phyloP scores from a whole-genome alignment of 805 yeast genomes.

The Myxozyma melibiosi region DNA sequence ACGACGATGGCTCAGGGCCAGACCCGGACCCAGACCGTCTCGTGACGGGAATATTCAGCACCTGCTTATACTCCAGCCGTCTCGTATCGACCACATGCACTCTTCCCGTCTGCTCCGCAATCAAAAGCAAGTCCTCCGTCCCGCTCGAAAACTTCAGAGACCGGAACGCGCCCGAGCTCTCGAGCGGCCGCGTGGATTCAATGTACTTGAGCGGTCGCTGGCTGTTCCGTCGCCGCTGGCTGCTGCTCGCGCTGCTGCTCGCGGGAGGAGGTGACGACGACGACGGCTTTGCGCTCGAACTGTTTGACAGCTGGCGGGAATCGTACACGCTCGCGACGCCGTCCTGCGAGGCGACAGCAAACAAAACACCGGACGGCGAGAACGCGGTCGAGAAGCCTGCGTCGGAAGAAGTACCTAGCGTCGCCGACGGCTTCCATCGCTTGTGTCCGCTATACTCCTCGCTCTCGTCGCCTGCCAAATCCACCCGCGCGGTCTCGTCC shows the following conservation, averaged over 20 bases:
- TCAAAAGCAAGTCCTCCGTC: conserved; percentile 71
- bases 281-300: conserved; percentile 40
- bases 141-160: conserved; percentile 64
- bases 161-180: conserved; percentile 64
- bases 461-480: background rate
- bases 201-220: conserved; percentile 43
- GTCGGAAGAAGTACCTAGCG: conserved; percentile 63
- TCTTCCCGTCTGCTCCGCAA: conserved; percentile 84
- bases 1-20: too few relatives aligned
- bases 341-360: conserved; percentile 83
- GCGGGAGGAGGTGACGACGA: conserved; percentile 30
- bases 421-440: conserved; percentile 43
- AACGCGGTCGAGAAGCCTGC: conserved; percentile 83
- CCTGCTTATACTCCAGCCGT: conserved; percentile 72
- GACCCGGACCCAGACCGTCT: too few relatives aligned
- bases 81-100: conserved; percentile 84
- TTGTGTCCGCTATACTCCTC: conserved; percentile 13
- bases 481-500: conserved; percentile 6
- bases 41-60: conserved; percentile 50
- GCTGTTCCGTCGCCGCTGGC: background rate
- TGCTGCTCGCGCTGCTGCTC: background rate
- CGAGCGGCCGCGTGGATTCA: conserved; percentile 48
- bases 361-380: conserved; percentile 70
- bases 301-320: conserved; percentile 59
- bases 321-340: conserved; percentile 81